Base-by-base conservation (phyloP, 2,329 filamentous ascomycete genomes). In the Colletotrichum viniferum region DNA sequence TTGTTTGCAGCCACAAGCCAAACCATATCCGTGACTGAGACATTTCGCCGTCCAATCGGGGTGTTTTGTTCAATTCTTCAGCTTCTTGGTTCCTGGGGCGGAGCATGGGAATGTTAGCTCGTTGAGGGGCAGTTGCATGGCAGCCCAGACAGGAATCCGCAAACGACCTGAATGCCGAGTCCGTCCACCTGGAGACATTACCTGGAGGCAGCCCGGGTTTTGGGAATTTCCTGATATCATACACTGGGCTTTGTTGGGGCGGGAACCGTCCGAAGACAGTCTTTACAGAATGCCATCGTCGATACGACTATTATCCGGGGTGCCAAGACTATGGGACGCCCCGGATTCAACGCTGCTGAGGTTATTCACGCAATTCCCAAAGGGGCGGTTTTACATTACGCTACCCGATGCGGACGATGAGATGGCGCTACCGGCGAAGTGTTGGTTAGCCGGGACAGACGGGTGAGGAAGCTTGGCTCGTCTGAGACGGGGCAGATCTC, bases 1-100 rank as follows among this genome's bases (percentile, higher is more conserved):
- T 66, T n/a, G 73, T 21, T 68, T 75, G 73, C 73, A 68, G 73
- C 69, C 69, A 64, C 62, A 52, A 18, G 28, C 34, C 56, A 26
- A 52, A 18, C 69, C 73, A 30, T 34, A 52, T 75, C 43, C 69
- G 73, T 75, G 21, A 55, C 14, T 64, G 69, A 64, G 63, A 73
- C 73, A 64, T 14, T 3, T 3, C 16, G 10, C 28, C 28, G 3
- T 8, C 69, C 63, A 75, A 63, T 73, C 34, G 28, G 43, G 18
- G 24, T 21, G 10, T 24, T 63, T 24, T 26, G 26, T 36, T 16
- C 21, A 24, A 26, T 30, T 52, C 43, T 62, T 60, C 26, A 64
- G 21, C 24, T 32, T 21, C 18, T 43, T 48, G 43, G 58, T 52
- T 28, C 63, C 43, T 62, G 28, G 58, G 63, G 63, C 63, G 16